Conservation (phyloP, 228 moss, liverwort and hornwort genomes). For the Sphagnum magellanicum region DNA sequence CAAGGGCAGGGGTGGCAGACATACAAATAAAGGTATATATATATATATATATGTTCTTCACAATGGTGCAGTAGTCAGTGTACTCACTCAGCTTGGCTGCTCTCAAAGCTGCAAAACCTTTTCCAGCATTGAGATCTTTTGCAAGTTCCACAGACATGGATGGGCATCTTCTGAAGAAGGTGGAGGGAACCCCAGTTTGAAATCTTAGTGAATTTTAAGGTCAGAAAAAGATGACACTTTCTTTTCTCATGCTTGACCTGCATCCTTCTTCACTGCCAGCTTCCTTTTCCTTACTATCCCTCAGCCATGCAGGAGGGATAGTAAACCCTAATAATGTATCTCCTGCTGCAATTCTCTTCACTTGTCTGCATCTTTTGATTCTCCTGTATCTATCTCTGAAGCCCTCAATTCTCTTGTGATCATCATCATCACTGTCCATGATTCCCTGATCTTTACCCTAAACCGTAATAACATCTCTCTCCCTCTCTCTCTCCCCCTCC, state of each 20-base stretch:
- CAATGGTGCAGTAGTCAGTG: neutral
- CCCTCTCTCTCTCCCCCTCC: no score
- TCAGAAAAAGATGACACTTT: slow-evolving; percentile 23
- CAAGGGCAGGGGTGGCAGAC: no score
- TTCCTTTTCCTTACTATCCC: slow-evolving; percentile 12
- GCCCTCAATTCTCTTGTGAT: neutral
- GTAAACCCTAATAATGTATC: slow-evolving; percentile 1
- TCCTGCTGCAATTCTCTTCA: slow-evolving; percentile 1
- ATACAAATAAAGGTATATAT: no score
- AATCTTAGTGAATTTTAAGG: slow-evolving; percentile 46
- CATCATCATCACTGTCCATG: neutral
- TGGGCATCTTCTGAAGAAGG: slow-evolving; percentile 37
- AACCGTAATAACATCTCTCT: neutral
- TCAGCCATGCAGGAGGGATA: neutral
- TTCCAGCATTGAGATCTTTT: no score
- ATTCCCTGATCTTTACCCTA: slow-evolving; percentile 4
- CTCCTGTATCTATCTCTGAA: neutral
- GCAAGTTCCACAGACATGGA: slow-evolving; percentile 50
- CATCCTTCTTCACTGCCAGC: slow-evolving; percentile 11
- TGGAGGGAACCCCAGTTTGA: slow-evolving; percentile 89
- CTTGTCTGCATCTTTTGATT: slow-evolving; percentile 1
- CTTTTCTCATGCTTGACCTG: slow-evolving; percentile 37
- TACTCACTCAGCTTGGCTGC: slow-evolving; percentile 91
- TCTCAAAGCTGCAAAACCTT: slow-evolving; percentile 70
- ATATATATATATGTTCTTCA: no score